Base-by-base conservation (phyloP, 2,329 filamentous ascomycete species). In the Botrytis fragariae region DNA sequence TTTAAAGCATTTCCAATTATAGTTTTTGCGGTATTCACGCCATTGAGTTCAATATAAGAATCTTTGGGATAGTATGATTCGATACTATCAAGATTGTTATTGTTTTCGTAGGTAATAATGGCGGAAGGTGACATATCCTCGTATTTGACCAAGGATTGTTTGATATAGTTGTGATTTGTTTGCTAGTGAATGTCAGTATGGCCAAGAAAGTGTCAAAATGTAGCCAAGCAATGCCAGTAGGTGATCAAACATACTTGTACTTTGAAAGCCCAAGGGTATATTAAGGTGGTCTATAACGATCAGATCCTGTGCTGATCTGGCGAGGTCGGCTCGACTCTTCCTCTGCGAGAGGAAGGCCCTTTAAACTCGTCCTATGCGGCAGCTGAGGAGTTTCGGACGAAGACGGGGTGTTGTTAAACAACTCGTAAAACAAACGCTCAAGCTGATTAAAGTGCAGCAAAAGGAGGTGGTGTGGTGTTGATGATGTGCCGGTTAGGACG, bases 251-350 rank as follows among this genome's bases (percentile, higher is more conserved):
- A 72, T 70, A 78, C 76, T 76, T 76, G 68, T 77, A 73, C 74
- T 78, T 74, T 75, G 74, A 80, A 81, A 81, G 77, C 71, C 75
- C 74, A 80, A 81, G 81, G 77, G 79, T 83, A 44, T 91, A 86
- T 94, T 98, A 98, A 84, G 96, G 96, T 85, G 96, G 96, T 90
- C 93, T 92, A 87, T 95, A 97, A 86, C 92, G 92, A 87, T 93
- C 93, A 89, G 93, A 92, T 91, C 92, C 93, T 89, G 93, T 88
- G 88, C 88, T 91, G 89, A 91, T 91, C 90, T 93, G 93, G 92
- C 94, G 92, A 94, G 93, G 93, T 92, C 94, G 95, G 92, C 92
- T 94, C 93, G 94, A 97, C 94, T 96, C 96, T 97, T 95, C 96
- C 96, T 95, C 95, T 85, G 87, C 87, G 87, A 96, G 95, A 97